Percentiles rank a stretch among this genome's conserved stretches.
Conservation (phyloP, 2,329 filamentous ascomycete species). For the Elsinoe batatas region DNA sequence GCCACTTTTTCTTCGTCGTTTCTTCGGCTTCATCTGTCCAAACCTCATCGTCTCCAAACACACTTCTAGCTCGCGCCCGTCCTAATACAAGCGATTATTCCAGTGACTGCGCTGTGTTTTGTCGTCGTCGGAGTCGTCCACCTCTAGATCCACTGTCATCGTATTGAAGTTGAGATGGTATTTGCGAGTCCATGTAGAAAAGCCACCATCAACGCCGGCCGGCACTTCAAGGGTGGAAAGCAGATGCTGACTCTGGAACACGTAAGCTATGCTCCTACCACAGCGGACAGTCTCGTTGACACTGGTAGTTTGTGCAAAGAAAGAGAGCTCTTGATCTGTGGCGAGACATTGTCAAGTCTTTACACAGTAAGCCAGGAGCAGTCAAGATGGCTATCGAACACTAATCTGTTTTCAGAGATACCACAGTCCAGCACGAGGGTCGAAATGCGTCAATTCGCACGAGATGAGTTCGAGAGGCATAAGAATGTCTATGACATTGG, state of each 20-base stretch:
- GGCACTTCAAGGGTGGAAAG: constrained; percentile 24
- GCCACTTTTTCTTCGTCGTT: too few relatives aligned
- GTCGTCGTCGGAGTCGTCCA: too few relatives aligned
- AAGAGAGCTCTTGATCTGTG: constrained; percentile 38
- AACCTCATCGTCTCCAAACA: too few relatives aligned
- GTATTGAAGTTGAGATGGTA: not conserved
- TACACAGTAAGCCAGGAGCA: constrained; percentile 22
- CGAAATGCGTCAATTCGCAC: constrained; percentile 40
- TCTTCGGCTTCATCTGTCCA: too few relatives aligned
- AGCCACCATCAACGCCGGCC: constrained; percentile 25
- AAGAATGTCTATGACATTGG: constrained; percentile 36
- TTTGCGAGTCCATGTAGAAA: constrained; percentile 15
- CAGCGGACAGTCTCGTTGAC: not conserved
- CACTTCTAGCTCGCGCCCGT: too few relatives aligned
- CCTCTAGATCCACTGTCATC: too few relatives aligned
- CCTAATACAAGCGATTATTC: too few relatives aligned
- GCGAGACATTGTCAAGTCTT: constrained; percentile 39
- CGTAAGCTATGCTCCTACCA: constrained; percentile 17
- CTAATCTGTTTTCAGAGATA: constrained; percentile 22
- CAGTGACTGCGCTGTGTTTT: too few relatives aligned
- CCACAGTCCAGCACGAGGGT: constrained; percentile 27
- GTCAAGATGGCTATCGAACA: not conserved
- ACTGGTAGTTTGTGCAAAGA: constrained; percentile 39
- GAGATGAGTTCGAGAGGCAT: constrained; percentile 40
- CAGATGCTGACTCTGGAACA: constrained; percentile 29